These are phyloP conservation scores for Euptelea pleiosperma DNA, from an alignment of 164 flowering plant species.

Conservation along the genomic window DNA sequence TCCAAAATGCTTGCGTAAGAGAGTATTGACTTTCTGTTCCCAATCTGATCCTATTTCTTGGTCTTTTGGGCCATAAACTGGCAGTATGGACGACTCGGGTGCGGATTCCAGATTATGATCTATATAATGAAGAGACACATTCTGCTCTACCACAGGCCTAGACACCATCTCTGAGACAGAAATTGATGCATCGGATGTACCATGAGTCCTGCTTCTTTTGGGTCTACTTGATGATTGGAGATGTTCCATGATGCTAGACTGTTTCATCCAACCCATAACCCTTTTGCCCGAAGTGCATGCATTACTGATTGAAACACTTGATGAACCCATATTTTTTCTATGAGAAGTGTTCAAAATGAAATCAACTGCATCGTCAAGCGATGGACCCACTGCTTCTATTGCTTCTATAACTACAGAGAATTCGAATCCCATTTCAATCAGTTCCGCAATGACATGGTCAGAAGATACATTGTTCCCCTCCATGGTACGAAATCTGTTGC, in stretches of 20 bases:
- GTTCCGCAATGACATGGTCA: constrained; percentile 40
- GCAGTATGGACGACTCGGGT: constrained; percentile 6
- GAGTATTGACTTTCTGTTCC: constrained; percentile 46
- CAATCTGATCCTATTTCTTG: constrained; percentile 45
- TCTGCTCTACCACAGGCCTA: constrained; percentile 13
- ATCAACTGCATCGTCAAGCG: constrained; percentile 45
- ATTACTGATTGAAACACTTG: constrained; percentile 18
- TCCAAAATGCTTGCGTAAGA: constrained; percentile 68
- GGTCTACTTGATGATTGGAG: constrained; percentile 23
- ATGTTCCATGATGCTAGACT: constrained; percentile 54
- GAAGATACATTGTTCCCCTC: constrained; percentile 23
- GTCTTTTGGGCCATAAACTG: constrained; percentile 15
- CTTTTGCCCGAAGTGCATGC: constrained; percentile 31
- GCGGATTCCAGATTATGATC: neutral
- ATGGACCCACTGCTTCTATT: constrained; percentile 56
- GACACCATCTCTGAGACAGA: constrained; percentile 18
- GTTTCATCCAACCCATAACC: constrained; percentile 31
- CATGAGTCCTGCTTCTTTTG: constrained; percentile 26
- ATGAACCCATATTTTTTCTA: constrained; percentile 11
- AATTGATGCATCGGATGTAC: constrained; percentile 11
- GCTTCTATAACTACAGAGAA: constrained; percentile 42
- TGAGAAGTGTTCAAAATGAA: constrained; percentile 39
- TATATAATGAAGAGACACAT: neutral
- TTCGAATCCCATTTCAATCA: constrained; percentile 75
- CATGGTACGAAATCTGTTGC: constrained; percentile 21